Percentiles rank a stretch among this genome's conserved stretches.
Conservation (phyloP, 306 rosid genomes). For the Fragaria ananassa region DNA sequence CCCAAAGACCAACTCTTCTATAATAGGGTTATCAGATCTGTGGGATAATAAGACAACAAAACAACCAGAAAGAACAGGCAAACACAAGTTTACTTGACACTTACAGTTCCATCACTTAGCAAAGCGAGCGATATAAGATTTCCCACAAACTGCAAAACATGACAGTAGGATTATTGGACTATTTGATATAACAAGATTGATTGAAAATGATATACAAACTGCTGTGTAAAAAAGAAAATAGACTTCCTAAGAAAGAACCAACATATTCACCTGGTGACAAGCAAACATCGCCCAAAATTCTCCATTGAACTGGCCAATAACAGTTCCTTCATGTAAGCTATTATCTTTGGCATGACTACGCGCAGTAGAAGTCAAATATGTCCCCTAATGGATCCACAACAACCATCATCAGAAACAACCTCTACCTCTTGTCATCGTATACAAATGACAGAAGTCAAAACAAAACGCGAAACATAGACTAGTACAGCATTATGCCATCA, state of each 20-base stretch:
- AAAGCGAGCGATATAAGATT: conserved; percentile 78
- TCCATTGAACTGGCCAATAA: conserved; percentile 90
- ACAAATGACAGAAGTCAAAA: too few relatives aligned
- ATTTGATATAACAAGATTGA: conserved; percentile 1
- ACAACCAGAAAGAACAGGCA: background rate
- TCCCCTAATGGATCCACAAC: conserved; percentile 55
- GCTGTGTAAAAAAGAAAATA: background rate
- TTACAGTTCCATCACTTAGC: conserved; percentile 60
- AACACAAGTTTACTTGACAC: conserved; percentile 28
- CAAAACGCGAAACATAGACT: conserved; percentile 21
- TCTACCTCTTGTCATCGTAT: background rate
- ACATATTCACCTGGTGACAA: conserved; percentile 63
- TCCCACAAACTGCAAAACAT: conserved; percentile 71
- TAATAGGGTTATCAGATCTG: background rate
- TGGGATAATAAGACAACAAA: background rate
- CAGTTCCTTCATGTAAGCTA: conserved; percentile 68
- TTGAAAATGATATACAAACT: conserved; percentile 9
- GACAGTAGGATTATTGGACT: background rate
- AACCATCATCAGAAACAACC: conserved; percentile 14
- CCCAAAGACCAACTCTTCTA: background rate
- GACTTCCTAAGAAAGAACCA: background rate
- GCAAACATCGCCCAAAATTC: conserved; percentile 89
- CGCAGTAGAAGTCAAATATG: conserved; percentile 85
- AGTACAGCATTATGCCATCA: background rate
- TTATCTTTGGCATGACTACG: conserved; percentile 64